Conservation (phyloP, 495 filamentous ascomycete species). For the Penicillium antarcticum region DNA sequence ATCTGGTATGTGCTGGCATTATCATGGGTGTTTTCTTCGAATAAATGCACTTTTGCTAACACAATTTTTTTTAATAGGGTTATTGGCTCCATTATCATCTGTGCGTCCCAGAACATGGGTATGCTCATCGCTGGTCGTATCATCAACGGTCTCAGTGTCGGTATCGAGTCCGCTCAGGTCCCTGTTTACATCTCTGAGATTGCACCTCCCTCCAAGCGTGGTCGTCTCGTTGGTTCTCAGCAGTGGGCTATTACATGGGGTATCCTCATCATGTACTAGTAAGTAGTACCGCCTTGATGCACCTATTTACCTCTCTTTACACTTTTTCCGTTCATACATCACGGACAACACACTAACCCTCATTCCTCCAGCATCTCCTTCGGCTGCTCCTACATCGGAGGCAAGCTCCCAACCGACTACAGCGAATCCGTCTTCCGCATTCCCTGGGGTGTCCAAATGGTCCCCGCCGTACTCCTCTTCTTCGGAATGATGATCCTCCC, state of each 20-base stretch:
- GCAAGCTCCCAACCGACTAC: constrained; percentile 18
- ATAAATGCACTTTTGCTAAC: background rate
- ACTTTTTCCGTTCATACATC: background rate
- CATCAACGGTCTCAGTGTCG: constrained; percentile 76
- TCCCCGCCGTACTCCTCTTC: constrained; percentile 67
- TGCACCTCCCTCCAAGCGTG: constrained; percentile 66
- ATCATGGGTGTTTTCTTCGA: background rate
- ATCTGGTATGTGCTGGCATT: constrained; percentile 50
- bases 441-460: constrained; percentile 75
- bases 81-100: constrained; percentile 66
- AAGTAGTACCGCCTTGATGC: background rate
- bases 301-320: no score
- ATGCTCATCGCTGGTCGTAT: constrained; percentile 74
- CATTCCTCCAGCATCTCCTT: constrained; percentile 56
- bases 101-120: constrained; percentile 69
- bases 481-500: constrained; percentile 65
- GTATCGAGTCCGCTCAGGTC: constrained; percentile 77
- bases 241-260: constrained; percentile 86
- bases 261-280: constrained; percentile 78
- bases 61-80: constrained; percentile 29
- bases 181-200: constrained; percentile 80
- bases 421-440: constrained; percentile 61
- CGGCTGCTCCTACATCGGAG: constrained; percentile 63
- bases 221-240: constrained; percentile 68
- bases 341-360: background rate